Conservation (phyloP, 169 alveolate genomes). For the Cryptosporidium sp. region DNA sequence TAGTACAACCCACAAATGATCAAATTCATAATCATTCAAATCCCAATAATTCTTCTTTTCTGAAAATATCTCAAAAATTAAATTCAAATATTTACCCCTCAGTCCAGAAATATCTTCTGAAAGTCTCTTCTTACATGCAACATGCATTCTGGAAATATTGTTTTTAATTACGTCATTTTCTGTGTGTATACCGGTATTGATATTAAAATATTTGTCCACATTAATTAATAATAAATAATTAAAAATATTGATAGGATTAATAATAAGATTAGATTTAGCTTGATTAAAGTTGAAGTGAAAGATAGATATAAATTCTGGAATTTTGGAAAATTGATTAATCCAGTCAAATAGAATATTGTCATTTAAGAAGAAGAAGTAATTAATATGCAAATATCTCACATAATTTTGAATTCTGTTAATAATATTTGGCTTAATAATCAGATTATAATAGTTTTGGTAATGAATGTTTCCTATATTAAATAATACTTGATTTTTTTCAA, state of each 20-base stretch:
- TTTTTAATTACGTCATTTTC: slow-evolving; percentile 1
- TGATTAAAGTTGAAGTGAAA: not conserved
- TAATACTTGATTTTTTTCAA: slow-evolving; percentile 13
- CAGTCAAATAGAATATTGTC: not conserved
- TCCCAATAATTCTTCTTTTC: not conserved
- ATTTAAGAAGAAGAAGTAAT: not conserved
- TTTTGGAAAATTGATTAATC: not conserved
- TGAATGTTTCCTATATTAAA: not conserved
- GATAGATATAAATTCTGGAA: not conserved
- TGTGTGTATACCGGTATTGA: slow-evolving; percentile 15
- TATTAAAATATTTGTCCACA: slow-evolving; percentile 5
- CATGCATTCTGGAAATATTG: not conserved
- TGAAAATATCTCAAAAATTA: slow-evolving; percentile 5
- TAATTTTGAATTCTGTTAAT: slow-evolving; percentile 9
- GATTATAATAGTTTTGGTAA: not conserved
- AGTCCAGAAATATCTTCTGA: not conserved
- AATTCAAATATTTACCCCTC: not conserved
- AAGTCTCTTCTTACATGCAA: not conserved
- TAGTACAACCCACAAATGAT: not conserved
- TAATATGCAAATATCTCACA: not conserved
- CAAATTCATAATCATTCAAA: not conserved
- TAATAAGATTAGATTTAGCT: not conserved
- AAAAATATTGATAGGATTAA: slow-evolving; percentile 9
- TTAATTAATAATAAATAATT: slow-evolving; percentile 5
- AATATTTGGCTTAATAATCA: slow-evolving; percentile 36